Conservation (phyloP, 441 rosid species). For the Jatropha podagrica region DNA sequence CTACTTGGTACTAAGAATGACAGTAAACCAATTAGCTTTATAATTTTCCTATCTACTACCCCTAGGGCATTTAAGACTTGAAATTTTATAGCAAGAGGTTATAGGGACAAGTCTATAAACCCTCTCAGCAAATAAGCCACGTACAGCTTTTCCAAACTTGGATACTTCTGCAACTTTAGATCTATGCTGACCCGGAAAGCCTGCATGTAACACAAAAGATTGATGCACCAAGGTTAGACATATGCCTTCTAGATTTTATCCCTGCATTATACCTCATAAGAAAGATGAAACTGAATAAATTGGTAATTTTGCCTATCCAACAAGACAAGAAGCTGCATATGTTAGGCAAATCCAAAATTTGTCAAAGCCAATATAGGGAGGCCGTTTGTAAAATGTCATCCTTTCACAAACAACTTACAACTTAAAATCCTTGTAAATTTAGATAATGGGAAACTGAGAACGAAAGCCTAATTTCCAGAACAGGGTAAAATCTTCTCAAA, state of each 20-base stretch:
- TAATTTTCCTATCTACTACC: neutral
- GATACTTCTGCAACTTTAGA: constrained; percentile 64
- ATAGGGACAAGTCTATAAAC: neutral
- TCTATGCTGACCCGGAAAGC: constrained; percentile 68
- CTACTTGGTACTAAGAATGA: neutral
- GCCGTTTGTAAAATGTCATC: neutral
- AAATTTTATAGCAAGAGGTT: neutral
- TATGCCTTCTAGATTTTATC: neutral
- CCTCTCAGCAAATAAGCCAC: constrained; percentile 23
- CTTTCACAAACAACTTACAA: neutral
- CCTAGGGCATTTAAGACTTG: neutral
- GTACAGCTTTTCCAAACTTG: constrained; percentile 73
- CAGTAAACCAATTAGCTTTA: neutral
- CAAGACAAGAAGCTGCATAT: neutral
- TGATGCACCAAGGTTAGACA: neutral
- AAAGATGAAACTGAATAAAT: neutral
- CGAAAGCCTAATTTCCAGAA: constrained; percentile 1
- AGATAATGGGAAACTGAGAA: neutral
- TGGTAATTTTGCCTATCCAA: neutral
- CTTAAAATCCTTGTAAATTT: neutral
- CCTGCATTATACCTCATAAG: neutral
- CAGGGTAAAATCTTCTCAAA: neutral
- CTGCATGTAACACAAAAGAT: constrained; percentile 30
- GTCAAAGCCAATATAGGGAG: neutral
- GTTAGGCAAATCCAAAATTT: neutral